Percentiles rank a stretch among this genome's conserved stretches.
These are phyloP conservation scores for Daucus carota DNA, from an alignment of 129 eudicot species.

Conservation along the genomic window DH1_v3.0 NC_030384.2:25851001-25851500, in stretches of 20 bases:
- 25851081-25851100: slow-evolving; percentile 29
- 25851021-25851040: slow-evolving; percentile 12
- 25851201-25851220: slow-evolving; percentile 24
- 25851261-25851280: neutral
- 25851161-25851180: slow-evolving; percentile 23
- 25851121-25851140: slow-evolving; percentile 25
- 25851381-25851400: neutral
- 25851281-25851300: slow-evolving; percentile 12
- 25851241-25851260: slow-evolving; percentile 17
- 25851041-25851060: slow-evolving; percentile 32
- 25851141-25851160: slow-evolving; percentile 29
- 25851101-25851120: slow-evolving; percentile 33
- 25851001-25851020: slow-evolving; percentile 42
- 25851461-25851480: too few relatives aligned
- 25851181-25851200: slow-evolving; percentile 26
- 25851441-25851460: neutral
- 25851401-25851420: neutral
- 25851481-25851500: too few relatives aligned
- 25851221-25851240: slow-evolving; percentile 23
- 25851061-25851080: slow-evolving; percentile 30
- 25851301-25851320: neutral
- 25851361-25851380: neutral
- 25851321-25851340: neutral
- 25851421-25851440: neutral
- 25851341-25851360: neutral